phyloP scores from a whole-genome alignment of 257 asterid genomes.

The Gentiana straminea region DNA sequence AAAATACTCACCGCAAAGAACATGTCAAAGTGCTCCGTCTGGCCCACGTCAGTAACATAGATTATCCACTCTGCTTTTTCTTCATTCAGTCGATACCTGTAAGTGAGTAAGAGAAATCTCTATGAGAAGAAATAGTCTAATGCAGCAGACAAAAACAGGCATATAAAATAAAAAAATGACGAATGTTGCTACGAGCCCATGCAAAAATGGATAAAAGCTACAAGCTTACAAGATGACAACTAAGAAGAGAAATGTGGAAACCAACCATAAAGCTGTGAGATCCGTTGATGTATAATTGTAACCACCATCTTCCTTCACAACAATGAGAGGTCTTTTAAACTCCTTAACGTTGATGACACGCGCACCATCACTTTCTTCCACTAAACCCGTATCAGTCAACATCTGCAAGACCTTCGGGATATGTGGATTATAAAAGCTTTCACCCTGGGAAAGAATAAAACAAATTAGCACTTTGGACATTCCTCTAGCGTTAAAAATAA shows the following conservation, averaged over 20 bases:
- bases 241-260: constrained; percentile 4
- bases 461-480: background rate
- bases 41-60: constrained; percentile 87
- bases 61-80: constrained; percentile 96
- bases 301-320: constrained; percentile 92
- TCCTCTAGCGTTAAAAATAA: too few species aligned
- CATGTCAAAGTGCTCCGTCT: constrained; percentile 89
- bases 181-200: too few species aligned
- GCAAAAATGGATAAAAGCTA: too few species aligned
- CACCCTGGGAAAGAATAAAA: constrained; percentile 43
- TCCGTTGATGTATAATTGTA: constrained; percentile 94
- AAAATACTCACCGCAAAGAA: constrained; percentile 59
- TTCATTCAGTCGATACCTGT: constrained; percentile 83
- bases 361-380: constrained; percentile 92
- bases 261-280: constrained; percentile 85
- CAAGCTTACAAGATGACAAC: too few species aligned
- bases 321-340: constrained; percentile 68
- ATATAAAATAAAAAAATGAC: too few species aligned
- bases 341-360: constrained; percentile 87
- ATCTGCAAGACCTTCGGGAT: constrained; percentile 56
- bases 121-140: background rate
- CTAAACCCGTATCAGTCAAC: constrained; percentile 49
- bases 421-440: constrained; percentile 87
- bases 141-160: too few species aligned
- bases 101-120: constrained; percentile 8